Base-by-base conservation (phyloP, 345 rosid species). In the Hibiscus trionum region DNA sequence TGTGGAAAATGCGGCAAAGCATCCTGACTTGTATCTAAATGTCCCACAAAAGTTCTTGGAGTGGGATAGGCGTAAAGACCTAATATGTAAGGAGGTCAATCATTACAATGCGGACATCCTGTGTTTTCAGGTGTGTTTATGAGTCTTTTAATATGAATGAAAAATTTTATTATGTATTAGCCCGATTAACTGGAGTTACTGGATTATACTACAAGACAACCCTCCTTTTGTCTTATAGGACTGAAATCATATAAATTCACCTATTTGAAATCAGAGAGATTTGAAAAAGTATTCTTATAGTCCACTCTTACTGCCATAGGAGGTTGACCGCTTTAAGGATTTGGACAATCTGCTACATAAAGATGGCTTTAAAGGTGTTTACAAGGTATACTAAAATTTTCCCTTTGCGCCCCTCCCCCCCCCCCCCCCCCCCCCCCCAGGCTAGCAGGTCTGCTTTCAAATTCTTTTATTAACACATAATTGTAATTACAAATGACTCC, bases 281-380 rank as follows among this genome's bases (percentile, higher is more conserved):
- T 57, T 42, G 70, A 46, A 9, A 12, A 46, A 12, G 61, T 35
- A 27, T 63, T 70, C 65, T 70, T 33, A 33, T 33, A 33, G 37
- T 4, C 37, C 37, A 33, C 37, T 33, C 37, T 33, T 56, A 60
- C 75, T 65, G 66, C 24, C 77, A 80, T 86, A 90, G 91, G 93
- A 90, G 80, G 90, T 89, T 76, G 94, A 86, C 71, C 90, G 82
- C 21, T 91, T 86, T 81, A 74, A 80, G 75, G 93, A 85, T 76
- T 72, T 93, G 55, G 80, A 84, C 58, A 55, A 49, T 68, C 77
- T 76, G 76, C 90, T 93, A 75, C 80, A 66, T 50, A 71, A 77
- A 67, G 82, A 85, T 78, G 96, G 97, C 56, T 93, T 86, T 77
- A 79, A 67, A 77, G 97, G 98, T 71, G 82, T 87, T 77, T 87